Evolutionary conservation across 176 grass and related monocot species (phyloP).

Genomic region (Typha latifolia): DNA sequence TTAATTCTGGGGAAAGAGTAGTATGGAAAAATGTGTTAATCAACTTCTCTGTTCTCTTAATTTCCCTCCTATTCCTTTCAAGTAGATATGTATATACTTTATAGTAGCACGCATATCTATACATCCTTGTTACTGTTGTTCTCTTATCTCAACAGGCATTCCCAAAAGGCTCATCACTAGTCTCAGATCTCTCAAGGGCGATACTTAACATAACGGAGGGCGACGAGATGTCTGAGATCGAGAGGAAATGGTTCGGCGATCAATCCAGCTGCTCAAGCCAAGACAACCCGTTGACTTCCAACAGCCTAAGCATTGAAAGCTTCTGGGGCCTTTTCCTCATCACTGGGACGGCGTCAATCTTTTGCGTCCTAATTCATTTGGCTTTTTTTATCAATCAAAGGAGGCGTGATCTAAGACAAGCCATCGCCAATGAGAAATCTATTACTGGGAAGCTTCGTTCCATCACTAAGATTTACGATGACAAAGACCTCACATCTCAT

Average conservation of each 20-base stretch:
- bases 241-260: slow-evolving; percentile 38
- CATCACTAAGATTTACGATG: slow-evolving; percentile 24
- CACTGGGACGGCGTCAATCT: slow-evolving; percentile 22
- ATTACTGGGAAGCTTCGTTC: slow-evolving; percentile 3
- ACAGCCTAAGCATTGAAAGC: slow-evolving; percentile 26
- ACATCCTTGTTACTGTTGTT: background rate
- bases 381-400: slow-evolving; percentile 17
- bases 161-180: slow-evolving; percentile 23
- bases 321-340: slow-evolving; percentile 36
- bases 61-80: too few relatives aligned
- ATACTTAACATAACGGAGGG: slow-evolving; percentile 51
- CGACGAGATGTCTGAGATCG: slow-evolving; percentile 27
- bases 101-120: too few relatives aligned
- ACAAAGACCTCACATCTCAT: slow-evolving; percentile 30
- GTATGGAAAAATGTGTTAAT: too few relatives aligned
- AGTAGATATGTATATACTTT: too few relatives aligned
- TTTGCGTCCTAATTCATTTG: slow-evolving; percentile 25
- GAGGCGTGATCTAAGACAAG: background rate
- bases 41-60: too few relatives aligned
- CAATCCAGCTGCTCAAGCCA: slow-evolving; percentile 14
- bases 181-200: slow-evolving; percentile 33
- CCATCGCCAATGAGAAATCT: background rate
- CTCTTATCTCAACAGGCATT: slow-evolving; percentile 22
- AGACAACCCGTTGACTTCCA: slow-evolving; percentile 11
- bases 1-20: too few relatives aligned